phyloP scores from a whole-genome alignment of 257 asterid species.

The Plantago major region DNA sequence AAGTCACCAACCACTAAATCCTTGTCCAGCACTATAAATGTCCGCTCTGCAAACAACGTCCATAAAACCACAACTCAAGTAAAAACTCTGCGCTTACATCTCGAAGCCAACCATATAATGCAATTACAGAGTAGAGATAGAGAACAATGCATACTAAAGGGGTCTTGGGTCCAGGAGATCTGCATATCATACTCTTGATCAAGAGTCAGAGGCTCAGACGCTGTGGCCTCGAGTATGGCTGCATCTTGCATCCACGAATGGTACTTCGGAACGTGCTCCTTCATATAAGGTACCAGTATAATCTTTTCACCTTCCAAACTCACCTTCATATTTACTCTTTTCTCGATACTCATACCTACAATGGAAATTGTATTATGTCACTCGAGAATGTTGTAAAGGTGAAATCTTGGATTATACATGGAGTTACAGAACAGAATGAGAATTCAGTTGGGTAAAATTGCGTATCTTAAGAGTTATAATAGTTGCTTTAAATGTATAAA shows the following conservation, averaged over 20 bases:
- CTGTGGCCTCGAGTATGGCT: constrained; percentile 82
- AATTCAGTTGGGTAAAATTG: background rate
- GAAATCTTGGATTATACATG: too few species aligned
- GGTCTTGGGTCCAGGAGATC: constrained; percentile 79
- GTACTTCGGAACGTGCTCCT: constrained; percentile 78
- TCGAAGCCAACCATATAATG: background rate
- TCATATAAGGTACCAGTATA: constrained; percentile 80
- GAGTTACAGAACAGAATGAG: background rate
- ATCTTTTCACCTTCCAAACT: constrained; percentile 78
- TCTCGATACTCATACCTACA: constrained; percentile 6
- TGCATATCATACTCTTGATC: constrained; percentile 84
- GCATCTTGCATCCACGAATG: constrained; percentile 95
- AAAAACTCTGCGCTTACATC: background rate
- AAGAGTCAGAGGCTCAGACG: constrained; percentile 82
- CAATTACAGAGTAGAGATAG: background rate
- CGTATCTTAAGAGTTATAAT: background rate
- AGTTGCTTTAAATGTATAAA: background rate
- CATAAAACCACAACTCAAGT: constrained; percentile 9
- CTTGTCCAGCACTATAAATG: constrained; percentile 81
- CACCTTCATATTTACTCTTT: constrained; percentile 29
- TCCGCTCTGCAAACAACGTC: constrained; percentile 63
- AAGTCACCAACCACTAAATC: constrained; percentile 63
- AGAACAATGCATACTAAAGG: constrained; percentile 43
- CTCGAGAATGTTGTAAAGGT: too few species aligned
- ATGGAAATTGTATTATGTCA: background rate